phyloP scores from a whole-genome alignment of 306 rosid species.

The Canavalia ensiformis region DNA sequence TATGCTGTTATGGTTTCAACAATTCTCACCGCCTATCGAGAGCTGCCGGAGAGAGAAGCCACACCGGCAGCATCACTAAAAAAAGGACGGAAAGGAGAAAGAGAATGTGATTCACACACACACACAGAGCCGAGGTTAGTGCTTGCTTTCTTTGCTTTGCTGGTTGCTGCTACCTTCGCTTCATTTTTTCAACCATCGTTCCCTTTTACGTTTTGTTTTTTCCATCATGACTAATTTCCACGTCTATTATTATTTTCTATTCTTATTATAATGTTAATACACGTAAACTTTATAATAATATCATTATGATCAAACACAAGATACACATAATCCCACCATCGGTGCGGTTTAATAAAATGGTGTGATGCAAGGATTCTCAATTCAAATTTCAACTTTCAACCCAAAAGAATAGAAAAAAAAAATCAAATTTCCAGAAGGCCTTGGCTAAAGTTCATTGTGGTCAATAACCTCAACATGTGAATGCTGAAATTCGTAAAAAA shows the following conservation, averaged over 20 bases:
- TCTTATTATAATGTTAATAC: background rate
- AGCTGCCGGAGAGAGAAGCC: conserved; percentile 42
- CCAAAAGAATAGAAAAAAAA: no score
- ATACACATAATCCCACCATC: background rate
- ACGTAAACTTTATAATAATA: background rate
- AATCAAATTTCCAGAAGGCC: no score
- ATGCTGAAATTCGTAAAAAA: background rate
- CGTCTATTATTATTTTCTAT: background rate
- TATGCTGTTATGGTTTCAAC: background rate
- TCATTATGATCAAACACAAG: background rate
- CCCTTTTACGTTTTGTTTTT: conserved; percentile 7
- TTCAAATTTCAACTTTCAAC: background rate
- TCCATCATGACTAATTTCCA: conserved; percentile 12
- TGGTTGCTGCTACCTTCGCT: background rate
- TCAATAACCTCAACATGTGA: background rate
- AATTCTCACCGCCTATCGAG: background rate
- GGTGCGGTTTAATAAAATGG: no score
- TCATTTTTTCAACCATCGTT: conserved; percentile 21
- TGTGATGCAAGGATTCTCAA: background rate
- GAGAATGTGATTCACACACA: background rate
- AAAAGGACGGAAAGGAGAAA: background rate
- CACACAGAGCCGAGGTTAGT: background rate
- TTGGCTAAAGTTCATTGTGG: background rate
- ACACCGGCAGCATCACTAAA: conserved; percentile 40
- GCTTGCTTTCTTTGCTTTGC: background rate